phyloP scores from a whole-genome alignment of 2,329 filamentous ascomycete genomes.

The Penicillium glabrum region DNA sequence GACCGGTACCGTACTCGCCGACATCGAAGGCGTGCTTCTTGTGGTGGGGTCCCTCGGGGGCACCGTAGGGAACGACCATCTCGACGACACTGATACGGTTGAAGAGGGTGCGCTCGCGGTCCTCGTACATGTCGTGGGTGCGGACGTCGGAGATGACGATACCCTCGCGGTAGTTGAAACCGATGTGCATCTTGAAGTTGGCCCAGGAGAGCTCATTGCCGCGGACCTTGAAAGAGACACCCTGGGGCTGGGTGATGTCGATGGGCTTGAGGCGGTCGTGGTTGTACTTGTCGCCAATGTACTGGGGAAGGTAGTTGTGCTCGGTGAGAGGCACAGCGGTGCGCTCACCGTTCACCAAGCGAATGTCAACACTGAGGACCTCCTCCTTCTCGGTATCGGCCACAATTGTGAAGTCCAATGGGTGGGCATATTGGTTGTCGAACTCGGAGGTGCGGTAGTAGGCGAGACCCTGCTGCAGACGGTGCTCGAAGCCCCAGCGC shows the following conservation, averaged over 20 bases:
- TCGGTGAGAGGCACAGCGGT: constrained; percentile 22
- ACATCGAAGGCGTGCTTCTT: constrained; percentile 32
- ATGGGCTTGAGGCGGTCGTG: constrained; percentile 28
- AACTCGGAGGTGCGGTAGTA: constrained; percentile 31
- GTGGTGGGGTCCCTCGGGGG: constrained; percentile 27
- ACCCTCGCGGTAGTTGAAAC: constrained; percentile 54
- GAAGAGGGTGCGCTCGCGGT: constrained; percentile 30
- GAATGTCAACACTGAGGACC: constrained; percentile 28
- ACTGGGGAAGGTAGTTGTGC: constrained; percentile 30
- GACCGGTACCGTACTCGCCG: constrained; percentile 27
- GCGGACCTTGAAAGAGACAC: constrained; percentile 30
- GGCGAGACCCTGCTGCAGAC: constrained; percentile 34
- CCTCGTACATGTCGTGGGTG: constrained; percentile 27
- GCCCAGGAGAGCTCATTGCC: constrained; percentile 32
- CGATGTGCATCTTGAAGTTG: constrained; percentile 40
- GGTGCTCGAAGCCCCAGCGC: constrained; percentile 34
- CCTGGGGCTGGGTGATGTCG: constrained; percentile 29
- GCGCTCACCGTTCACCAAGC: constrained; percentile 26
- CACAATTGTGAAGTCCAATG: constrained; percentile 28
- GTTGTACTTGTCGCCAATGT: constrained; percentile 25
- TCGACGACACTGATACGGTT: constrained; percentile 31
- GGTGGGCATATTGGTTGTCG: constrained; percentile 35
- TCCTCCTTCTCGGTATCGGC: constrained; percentile 30
- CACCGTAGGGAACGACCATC: constrained; percentile 30
- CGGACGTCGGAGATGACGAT: constrained; percentile 55